Percentiles rank a stretch among this genome's conserved stretches.
Evolutionary conservation across 306 rosid species (phyloP).

Genomic region (Glycine tomentella): DNA sequence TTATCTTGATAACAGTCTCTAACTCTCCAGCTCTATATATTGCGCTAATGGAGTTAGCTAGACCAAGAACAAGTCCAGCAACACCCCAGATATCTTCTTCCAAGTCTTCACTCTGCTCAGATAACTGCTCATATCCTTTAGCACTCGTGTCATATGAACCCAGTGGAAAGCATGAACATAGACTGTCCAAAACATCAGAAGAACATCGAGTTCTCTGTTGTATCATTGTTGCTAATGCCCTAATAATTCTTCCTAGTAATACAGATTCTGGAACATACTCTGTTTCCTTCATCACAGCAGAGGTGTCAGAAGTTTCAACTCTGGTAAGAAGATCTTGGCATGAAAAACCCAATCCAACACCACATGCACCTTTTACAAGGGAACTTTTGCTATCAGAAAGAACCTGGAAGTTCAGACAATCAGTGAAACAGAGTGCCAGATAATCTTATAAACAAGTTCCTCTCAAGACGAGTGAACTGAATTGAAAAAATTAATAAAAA

Average conservation of each 20-base stretch:
- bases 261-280: constrained; percentile 64
- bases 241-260: constrained; percentile 67
- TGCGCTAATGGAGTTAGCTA: constrained; percentile 74
- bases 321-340: constrained; percentile 90
- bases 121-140: constrained; percentile 50
- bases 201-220: constrained; percentile 65
- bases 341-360: constrained; percentile 90
- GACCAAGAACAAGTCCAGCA: constrained; percentile 94
- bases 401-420: constrained; percentile 60
- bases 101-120: constrained; percentile 58
- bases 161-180: constrained; percentile 63
- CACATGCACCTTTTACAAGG: constrained; percentile 98
- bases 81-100: constrained; percentile 97
- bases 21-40: constrained; percentile 76
- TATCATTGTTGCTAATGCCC: constrained; percentile 62
- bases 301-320: constrained; percentile 63
- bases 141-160: constrained; percentile 47
- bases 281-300: constrained; percentile 56
- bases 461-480: constrained; percentile 24
- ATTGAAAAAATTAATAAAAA: constrained; percentile 14
- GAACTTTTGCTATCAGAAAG: constrained; percentile 72
- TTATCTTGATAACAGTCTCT: constrained; percentile 76
- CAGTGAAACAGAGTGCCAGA: constrained; percentile 35
- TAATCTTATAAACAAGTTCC: constrained; percentile 22
- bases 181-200: constrained; percentile 66